Percentiles rank a stretch among this genome's conserved stretches.
Evolutionary conservation across 176 grass and related monocot genomes (phyloP).

Genomic region (Juncus effusus): DNA sequence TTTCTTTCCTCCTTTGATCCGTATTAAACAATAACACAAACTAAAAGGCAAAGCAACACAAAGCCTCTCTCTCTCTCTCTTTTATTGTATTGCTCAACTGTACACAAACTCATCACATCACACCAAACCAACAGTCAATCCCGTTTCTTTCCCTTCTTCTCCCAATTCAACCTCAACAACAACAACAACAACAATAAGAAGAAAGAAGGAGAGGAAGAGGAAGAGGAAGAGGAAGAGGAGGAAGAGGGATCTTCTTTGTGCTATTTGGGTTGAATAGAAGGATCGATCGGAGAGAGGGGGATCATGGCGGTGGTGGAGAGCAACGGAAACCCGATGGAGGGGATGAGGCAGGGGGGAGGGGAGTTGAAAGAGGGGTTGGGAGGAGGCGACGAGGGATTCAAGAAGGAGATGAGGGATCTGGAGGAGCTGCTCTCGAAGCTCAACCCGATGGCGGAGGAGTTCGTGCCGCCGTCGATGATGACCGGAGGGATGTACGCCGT

Average conservation of each 20-base stretch:
- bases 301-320: slow-evolving; percentile 21
- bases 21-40: not conserved
- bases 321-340: slow-evolving; percentile 7
- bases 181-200: too few relatives aligned
- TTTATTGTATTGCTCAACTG: too few relatives aligned
- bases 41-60: not conserved
- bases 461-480: slow-evolving; percentile 76
- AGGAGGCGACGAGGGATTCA: slow-evolving; percentile 28
- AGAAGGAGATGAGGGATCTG: slow-evolving; percentile 96
- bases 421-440: slow-evolving; percentile 97
- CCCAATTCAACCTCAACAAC: too few relatives aligned
- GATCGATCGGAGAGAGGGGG: not conserved
- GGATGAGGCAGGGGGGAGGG: not conserved
- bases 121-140: too few relatives aligned
- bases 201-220: too few relatives aligned
- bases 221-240: not conserved
- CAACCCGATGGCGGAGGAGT: slow-evolving; percentile 99
- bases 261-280: not conserved
- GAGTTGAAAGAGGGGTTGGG: not conserved
- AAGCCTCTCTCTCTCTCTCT: not conserved
- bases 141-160: too few relatives aligned
- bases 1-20: not conserved
- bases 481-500: slow-evolving; percentile 4
- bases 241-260: not conserved
- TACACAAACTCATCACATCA: too few relatives aligned